phyloP scores from a whole-genome alignment of 805 yeast genomes.

The Metschnikowia lunata region DNA sequence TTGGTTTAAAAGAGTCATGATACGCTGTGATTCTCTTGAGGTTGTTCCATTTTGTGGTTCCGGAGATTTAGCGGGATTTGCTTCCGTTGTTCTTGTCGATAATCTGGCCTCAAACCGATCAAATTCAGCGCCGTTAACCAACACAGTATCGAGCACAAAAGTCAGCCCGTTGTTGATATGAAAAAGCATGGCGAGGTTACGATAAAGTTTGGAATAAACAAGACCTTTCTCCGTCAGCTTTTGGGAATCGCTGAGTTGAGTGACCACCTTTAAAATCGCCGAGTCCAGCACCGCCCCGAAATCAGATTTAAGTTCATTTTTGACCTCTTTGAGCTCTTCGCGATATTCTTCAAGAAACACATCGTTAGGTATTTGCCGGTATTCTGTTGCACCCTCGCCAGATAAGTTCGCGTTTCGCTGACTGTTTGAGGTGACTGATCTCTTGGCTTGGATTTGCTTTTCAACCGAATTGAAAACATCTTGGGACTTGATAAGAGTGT shows the following conservation, averaged over 20 bases:
- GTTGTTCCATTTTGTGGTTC: not conserved
- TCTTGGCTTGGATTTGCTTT: constrained; percentile 1
- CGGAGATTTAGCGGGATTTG: not conserved
- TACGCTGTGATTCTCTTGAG: constrained; percentile 5
- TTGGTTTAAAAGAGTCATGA: constrained; percentile 5
- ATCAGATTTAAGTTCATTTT: constrained; percentile 14
- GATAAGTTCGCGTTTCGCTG: not conserved
- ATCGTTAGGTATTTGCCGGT: constrained; percentile 32
- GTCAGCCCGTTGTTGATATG: constrained; percentile 30
- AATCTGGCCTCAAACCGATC: constrained; percentile 17
- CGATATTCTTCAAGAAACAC: constrained; percentile 30
- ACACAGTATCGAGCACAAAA: constrained; percentile 32
- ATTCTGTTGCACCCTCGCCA: constrained; percentile 4
- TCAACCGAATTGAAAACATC: constrained; percentile 21
- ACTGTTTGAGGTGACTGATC: not conserved
- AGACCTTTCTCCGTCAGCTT: constrained; percentile 14
- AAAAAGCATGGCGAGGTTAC: constrained; percentile 31
- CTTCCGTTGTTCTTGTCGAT: not conserved
- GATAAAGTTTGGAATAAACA: constrained; percentile 24
- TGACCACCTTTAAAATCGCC: constrained; percentile 16
- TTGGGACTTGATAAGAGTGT: constrained; percentile 50
- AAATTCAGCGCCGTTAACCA: constrained; percentile 27
- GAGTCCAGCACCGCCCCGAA: constrained; percentile 16
- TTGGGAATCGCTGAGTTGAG: constrained; percentile 8
- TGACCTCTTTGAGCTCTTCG: constrained; percentile 27